Evolutionary conservation across 2,329 filamentous ascomycete species (phyloP), one percentile per base, ranked within the genome.

Genomic region (Penicillium sumatraense): DNA sequence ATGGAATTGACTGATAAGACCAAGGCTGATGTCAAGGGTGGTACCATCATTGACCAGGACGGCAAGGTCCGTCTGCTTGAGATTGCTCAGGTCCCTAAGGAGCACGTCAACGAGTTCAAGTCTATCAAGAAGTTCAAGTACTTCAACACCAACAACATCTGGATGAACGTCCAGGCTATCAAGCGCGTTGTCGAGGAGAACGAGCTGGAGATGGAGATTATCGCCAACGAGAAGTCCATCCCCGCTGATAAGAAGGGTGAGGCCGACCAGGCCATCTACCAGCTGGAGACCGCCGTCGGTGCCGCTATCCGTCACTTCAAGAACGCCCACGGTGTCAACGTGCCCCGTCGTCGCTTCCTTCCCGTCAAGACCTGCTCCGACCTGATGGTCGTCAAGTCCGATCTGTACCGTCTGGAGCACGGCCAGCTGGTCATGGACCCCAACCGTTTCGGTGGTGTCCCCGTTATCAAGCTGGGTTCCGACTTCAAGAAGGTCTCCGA

Each of bases 81-180:
- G 83, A 97, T 99, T 70, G 95, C 95, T 13, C 95, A 99, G 84
- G 95, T 99, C 31, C 95, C 95, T 80, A 99, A 98, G 87, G 91
- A 99, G 84, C 95, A 99, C 81, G 91, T 95, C 77, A 98, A 99
- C 81, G 95, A 99, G 83, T 99, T 99, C 91, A 99, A 99, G 88
- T 97, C 93, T 46, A 99, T 99, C 85, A 99, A 99, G 89, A 99
- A 99, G 86, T 99, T 99, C 89, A 97, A 96, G 86, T 99, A 99
- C 88, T 99, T 99, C 89, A 99, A 99, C 87, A 99, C 95, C 80
- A 99, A 99, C 90, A 99, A 99, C 86, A 97, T 99, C 81, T 99
- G 95, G 95, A 90, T 99, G 85, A 96, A 96, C 82, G 85, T 97
- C 69, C 88, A 91, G 75, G 95, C 95, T 67, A 90, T 99, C 81